Percentiles rank a stretch among this genome's conserved stretches.
phyloP scores from a whole-genome alignment of 2,329 filamentous ascomycete genomes.

The Hypoxylon sp. region DNA sequence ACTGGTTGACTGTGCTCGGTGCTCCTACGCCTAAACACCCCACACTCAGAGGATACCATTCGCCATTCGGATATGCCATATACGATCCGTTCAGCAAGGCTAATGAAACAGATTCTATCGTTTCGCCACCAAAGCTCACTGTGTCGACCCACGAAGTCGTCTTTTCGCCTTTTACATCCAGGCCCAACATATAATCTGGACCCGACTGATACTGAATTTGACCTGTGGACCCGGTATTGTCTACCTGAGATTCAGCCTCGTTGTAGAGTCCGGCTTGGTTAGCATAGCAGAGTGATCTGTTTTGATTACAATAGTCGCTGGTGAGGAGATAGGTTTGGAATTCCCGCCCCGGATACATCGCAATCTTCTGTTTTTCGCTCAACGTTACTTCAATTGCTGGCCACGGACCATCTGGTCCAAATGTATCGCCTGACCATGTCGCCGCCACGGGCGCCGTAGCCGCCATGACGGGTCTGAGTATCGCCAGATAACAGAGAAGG shows the following conservation, averaged over 20 bases:
- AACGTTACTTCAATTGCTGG: slow-evolving; percentile 51
- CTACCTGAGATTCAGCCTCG: slow-evolving; percentile 46
- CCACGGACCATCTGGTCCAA: slow-evolving; percentile 57
- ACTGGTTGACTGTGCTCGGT: slow-evolving; percentile 48
- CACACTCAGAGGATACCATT: slow-evolving; percentile 52
- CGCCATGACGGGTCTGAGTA: slow-evolving; percentile 40
- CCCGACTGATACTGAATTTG: slow-evolving; percentile 45
- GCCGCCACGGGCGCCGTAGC: slow-evolving; percentile 44
- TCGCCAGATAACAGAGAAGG: slow-evolving; percentile 47
- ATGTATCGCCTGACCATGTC: slow-evolving; percentile 50
- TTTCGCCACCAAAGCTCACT: slow-evolving; percentile 44
- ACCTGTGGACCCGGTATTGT: slow-evolving; percentile 48
- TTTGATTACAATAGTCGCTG: slow-evolving; percentile 51
- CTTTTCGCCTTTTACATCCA: slow-evolving; percentile 46
- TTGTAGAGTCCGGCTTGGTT: slow-evolving; percentile 52
- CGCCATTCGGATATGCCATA: slow-evolving; percentile 51
- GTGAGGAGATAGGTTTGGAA: slow-evolving; percentile 51
- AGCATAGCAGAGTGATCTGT: slow-evolving; percentile 48
- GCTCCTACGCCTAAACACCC: slow-evolving; percentile 55
- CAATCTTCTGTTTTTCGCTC: slow-evolving; percentile 46
- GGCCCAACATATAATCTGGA: slow-evolving; percentile 49
- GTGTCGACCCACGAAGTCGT: slow-evolving; percentile 51
- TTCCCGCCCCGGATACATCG: slow-evolving; percentile 53
- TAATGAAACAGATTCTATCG: slow-evolving; percentile 50
- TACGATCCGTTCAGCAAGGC: slow-evolving; percentile 49